Percentiles rank a stretch among this genome's conserved stretches.
phyloP scores from a whole-genome alignment of 176 grass and related monocot genomes.

The Otatea glauca region DNA sequence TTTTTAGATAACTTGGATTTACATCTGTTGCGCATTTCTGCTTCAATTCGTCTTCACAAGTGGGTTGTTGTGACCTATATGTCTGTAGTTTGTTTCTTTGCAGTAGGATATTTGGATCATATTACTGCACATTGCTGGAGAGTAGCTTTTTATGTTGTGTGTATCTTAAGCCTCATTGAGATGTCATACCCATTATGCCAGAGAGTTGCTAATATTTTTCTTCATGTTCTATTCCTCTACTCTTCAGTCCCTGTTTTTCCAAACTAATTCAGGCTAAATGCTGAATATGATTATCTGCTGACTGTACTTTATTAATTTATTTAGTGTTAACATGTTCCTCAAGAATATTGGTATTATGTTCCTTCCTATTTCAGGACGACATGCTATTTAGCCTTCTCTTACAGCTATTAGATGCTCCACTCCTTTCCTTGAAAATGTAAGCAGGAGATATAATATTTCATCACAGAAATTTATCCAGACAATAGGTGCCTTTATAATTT shows the following conservation, averaged over 20 bases:
- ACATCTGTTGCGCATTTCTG: background rate
- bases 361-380: constrained; percentile 71
- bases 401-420: constrained; percentile 72
- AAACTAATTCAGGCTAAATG: constrained; percentile 20
- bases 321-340: background rate
- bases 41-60: constrained; percentile 14
- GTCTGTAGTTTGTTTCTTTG: constrained; percentile 15
- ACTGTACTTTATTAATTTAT: constrained; percentile 34
- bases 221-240: constrained; percentile 2
- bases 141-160: background rate
- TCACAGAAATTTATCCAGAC: constrained; percentile 9
- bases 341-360: constrained; percentile 22
- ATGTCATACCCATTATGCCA: background rate
- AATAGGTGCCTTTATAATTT: constrained; percentile 12
- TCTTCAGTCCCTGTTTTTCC: background rate
- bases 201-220: background rate
- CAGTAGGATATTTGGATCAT: constrained; percentile 9
- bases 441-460: constrained; percentile 24
- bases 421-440: constrained; percentile 65
- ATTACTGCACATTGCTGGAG: constrained; percentile 16
- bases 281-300: background rate
- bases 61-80: constrained; percentile 4
- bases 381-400: constrained; percentile 80
- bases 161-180: constrained; percentile 23
- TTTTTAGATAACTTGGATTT: constrained; percentile 17